These are phyloP conservation scores for Rhododendron simsii DNA, from an alignment of 148 eudicot genomes.

Conservation along the genomic window DNA sequence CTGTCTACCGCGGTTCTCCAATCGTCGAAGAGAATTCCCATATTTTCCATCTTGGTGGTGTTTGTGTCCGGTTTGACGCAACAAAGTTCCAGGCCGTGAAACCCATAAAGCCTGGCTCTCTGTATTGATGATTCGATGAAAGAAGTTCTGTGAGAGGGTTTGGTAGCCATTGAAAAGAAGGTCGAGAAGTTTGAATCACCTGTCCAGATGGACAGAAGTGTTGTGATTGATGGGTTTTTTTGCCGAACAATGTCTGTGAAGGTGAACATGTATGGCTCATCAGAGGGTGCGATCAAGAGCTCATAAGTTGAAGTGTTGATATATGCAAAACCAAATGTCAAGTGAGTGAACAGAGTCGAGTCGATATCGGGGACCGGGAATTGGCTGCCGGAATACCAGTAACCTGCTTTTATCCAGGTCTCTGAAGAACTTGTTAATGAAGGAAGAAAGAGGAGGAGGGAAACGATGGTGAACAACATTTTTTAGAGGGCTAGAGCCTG, in stretches of 20 bases:
- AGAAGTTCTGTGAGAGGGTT: constrained; percentile 17
- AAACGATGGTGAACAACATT: background rate
- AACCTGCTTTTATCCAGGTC: constrained; percentile 20
- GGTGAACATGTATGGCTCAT: constrained; percentile 12
- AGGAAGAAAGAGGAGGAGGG: background rate
- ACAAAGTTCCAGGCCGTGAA: constrained; percentile 33
- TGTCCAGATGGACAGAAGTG: constrained; percentile 16
- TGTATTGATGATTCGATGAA: constrained; percentile 37
- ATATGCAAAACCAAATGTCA: constrained; percentile 13
- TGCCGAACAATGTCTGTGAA: constrained; percentile 12
- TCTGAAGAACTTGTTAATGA: background rate
- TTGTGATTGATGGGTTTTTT: constrained; percentile 16
- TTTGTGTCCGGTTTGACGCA: constrained; percentile 6
- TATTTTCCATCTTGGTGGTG: background rate
- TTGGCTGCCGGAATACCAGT: constrained; percentile 6
- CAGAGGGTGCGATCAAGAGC: background rate
- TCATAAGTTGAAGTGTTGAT: constrained; percentile 10
- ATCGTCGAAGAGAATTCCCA: constrained; percentile 30
- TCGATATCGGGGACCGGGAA: constrained; percentile 14
- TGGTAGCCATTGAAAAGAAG: constrained; percentile 11
- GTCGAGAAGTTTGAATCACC: no score
- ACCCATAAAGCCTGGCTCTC: constrained; percentile 25
- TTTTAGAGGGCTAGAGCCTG: background rate
- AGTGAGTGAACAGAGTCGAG: constrained; percentile 2
- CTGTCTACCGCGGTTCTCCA: constrained; percentile 27